Evolutionary conservation across 2,329 filamentous ascomycete species (phyloP).

Genomic region (Diaporthe velutina): DNA sequence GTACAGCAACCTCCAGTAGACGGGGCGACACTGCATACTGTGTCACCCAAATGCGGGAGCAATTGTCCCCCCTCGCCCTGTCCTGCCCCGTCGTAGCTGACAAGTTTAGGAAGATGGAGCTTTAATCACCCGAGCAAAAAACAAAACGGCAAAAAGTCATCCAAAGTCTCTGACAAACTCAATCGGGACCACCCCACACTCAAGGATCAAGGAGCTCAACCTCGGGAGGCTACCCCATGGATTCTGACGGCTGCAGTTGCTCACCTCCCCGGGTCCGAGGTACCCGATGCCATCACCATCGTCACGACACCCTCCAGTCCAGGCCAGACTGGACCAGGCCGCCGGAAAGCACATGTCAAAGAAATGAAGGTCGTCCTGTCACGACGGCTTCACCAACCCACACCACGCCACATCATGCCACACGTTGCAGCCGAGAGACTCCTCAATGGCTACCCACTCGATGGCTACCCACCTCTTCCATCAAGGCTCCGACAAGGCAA

Average conservation of each 20-base stretch:
- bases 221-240: not conserved
- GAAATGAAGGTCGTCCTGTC: not conserved
- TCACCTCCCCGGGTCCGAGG: conserved; percentile 21
- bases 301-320: conserved; percentile 12
- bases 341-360: conserved; percentile 21
- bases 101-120: not conserved
- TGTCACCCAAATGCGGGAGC: conserved; percentile 10
- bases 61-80: not conserved
- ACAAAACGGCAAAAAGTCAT: conserved; percentile 10
- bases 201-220: not conserved
- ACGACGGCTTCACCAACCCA: conserved; percentile 9
- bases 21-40: not conserved
- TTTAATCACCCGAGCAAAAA: conserved; percentile 5
- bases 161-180: conserved; percentile 20
- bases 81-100: not conserved
- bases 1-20: not conserved
- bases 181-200: conserved; percentile 25
- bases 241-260: conserved; percentile 11
- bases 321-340: conserved; percentile 3
- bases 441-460: conserved; percentile 14
- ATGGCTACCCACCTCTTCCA: conserved; percentile 17
- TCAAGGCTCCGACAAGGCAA: conserved; percentile 1
- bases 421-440: conserved; percentile 16
- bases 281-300: not conserved
- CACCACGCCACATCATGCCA: conserved; percentile 16